Evolutionary conservation across 148 eudicot genomes (phyloP).

Genomic region (Rheum nobile): DNA sequence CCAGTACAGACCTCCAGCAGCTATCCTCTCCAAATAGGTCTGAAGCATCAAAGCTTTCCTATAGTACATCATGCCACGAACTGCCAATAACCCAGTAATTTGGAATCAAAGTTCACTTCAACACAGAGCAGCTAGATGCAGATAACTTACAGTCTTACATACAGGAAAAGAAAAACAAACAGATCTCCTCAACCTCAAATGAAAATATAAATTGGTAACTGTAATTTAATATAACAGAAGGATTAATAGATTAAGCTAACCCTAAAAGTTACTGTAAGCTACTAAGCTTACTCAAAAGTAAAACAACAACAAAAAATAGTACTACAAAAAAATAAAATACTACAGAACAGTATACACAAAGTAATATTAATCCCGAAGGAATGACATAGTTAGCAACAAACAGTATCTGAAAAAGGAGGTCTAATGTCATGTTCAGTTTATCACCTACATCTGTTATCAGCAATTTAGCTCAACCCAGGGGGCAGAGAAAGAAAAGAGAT

Average conservation of each 20-base stretch:
- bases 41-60: slow-evolving; percentile 96
- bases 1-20: slow-evolving; percentile 55
- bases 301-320: not conserved
- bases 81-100: slow-evolving; percentile 29
- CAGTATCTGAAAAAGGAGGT: not conserved
- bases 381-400: not conserved
- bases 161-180: not conserved
- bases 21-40: slow-evolving; percentile 66
- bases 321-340: not conserved
- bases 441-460: not conserved
- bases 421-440: not conserved
- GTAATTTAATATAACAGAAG: not conserved
- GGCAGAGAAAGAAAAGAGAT: not conserved
- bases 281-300: not conserved
- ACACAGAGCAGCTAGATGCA: not conserved
- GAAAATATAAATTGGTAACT: not conserved
- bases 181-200: not conserved
- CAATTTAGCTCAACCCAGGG: not conserved
- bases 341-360: not conserved
- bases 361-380: not conserved
- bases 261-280: no score
- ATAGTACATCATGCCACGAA: slow-evolving; percentile 99
- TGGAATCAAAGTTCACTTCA: not conserved
- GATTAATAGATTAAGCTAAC: not conserved
- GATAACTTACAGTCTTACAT: not conserved